These are phyloP conservation scores for Exophiala dermatitidis DNA, from an alignment of 2,329 filamentous ascomycete genomes.

Conservation along the genomic window DNA sequence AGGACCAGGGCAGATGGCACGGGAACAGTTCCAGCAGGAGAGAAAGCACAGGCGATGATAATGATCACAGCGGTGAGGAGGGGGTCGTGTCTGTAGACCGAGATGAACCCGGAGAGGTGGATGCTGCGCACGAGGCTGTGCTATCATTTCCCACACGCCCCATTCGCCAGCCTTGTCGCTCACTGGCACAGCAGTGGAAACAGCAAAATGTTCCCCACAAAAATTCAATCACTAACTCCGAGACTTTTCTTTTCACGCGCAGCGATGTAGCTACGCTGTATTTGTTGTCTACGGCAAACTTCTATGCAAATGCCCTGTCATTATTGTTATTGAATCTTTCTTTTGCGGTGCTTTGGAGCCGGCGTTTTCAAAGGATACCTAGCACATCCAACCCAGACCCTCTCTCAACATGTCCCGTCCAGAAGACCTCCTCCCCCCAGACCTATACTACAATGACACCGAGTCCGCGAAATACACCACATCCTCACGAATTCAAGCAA, in stretches of 20 bases:
- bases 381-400: not conserved
- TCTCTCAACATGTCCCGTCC: slow-evolving; percentile 77
- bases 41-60: too few relatives aligned
- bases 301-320: too few relatives aligned
- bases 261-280: not conserved
- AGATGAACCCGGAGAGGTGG: too few relatives aligned
- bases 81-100: too few relatives aligned
- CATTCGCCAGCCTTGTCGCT: too few relatives aligned
- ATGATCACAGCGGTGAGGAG: too few relatives aligned
- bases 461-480: slow-evolving; percentile 98
- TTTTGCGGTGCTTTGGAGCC: not conserved
- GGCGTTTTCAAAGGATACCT: not conserved
- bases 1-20: too few relatives aligned
- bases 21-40: too few relatives aligned
- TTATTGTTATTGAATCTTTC: too few relatives aligned
- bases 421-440: slow-evolving; percentile 91
- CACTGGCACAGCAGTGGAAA: not conserved
- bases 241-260: not conserved
- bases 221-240: not conserved
- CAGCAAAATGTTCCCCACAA: not conserved
- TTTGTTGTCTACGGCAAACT: not conserved
- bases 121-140: not conserved
- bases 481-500: slow-evolving; percentile 87
- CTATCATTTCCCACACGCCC: not conserved
- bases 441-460: slow-evolving; percentile 93